phyloP scores from a whole-genome alignment of 1,139 yeast species.

The Groenewaldozyma sp. region DNA sequence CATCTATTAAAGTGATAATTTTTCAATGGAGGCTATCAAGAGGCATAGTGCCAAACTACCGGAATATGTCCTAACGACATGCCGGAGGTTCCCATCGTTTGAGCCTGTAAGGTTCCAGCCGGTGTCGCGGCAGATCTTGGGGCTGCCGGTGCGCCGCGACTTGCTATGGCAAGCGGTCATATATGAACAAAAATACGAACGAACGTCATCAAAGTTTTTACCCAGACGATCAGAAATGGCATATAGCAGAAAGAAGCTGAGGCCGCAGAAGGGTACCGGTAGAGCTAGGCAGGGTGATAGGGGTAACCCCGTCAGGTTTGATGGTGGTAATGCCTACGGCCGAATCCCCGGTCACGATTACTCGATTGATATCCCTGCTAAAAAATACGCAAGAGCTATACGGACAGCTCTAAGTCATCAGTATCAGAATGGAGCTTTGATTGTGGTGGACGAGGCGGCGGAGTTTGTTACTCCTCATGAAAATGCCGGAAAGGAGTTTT shows the following conservation, averaged over 20 bases:
- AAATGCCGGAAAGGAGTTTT: conserved; percentile 49
- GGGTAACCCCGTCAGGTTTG: conserved; percentile 84
- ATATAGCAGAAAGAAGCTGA: conserved; percentile 71
- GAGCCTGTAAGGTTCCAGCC: conserved; percentile 77
- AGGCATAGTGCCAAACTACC: conserved; percentile 43
- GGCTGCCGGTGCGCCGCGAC: conserved; percentile 78
- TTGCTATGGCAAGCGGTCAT: conserved; percentile 90
- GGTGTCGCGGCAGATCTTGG: conserved; percentile 57
- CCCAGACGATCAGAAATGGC: conserved; percentile 82
- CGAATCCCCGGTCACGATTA: conserved; percentile 80
- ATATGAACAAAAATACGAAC: conserved; percentile 78
- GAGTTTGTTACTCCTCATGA: conserved; percentile 43
- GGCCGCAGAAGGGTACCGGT: conserved; percentile 92
- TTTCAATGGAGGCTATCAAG: no score
- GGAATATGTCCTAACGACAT: conserved; percentile 66
- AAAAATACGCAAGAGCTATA: conserved; percentile 66
- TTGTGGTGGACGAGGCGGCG: conserved; percentile 53
- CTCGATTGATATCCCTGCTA: conserved; percentile 68
- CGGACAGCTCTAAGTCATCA: conserved; percentile 74
- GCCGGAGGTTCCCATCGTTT: conserved; percentile 78
- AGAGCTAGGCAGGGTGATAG: conserved; percentile 94
- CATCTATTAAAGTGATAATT: background rate
- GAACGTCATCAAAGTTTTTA: conserved; percentile 85
- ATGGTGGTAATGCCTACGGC: conserved; percentile 86
- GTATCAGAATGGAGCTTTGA: conserved; percentile 64